Evolutionary conservation across 768 basidiomycete species (phyloP), one percentile per base, ranked within the genome.

Genomic region (Roridomyces roridus): DNA sequence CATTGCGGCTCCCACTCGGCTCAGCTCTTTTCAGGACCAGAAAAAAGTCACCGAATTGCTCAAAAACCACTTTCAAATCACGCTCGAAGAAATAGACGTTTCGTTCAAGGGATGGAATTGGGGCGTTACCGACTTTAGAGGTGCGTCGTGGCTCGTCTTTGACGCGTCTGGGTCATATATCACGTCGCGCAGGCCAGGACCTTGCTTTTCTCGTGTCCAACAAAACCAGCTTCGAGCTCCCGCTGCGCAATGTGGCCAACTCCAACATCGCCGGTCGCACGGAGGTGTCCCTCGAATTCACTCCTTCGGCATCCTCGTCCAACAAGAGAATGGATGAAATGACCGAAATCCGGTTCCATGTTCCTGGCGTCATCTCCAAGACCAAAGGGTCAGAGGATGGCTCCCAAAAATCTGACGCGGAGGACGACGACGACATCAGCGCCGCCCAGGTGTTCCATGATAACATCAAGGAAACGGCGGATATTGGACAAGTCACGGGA

Each of bases 381-480:
- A 81, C 79, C 25, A 78, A 76, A 18, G 86, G 77, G 26, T 92
- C 88, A 10, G 90, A 92, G 53, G 87, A 84, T 26, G 90, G 88
- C 25, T 89, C 86, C 8, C 83, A 88, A 57, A 85, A 86, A 62
- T 88, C 86, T 2, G 89, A 89, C 63, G 82, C 72, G n/a, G 90
- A 89, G 44, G 77, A 76, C 6, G 87, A 91, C 17, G 86, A 92
- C 47, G 93, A 93, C 65, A 82, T 92, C 65, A 90, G 86, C 66
- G 94, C 96, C 6, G 97, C 97, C 1, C 94, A 98, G 69, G 94
- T 91, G 6, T 96, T 99, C 85, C 96, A 98, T 67, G 94, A 98
- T 61, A 82, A 86, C 56, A 88, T 99, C 77, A 97, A 96, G 78
- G 96, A 98, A 67, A 92, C 89, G 76, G 96, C 97, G 6, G 93